Evolutionary conservation across 768 basidiomycete species (phyloP), one percentile per base, ranked within the genome.

Genomic region (Polyporus arcularius): DNA sequence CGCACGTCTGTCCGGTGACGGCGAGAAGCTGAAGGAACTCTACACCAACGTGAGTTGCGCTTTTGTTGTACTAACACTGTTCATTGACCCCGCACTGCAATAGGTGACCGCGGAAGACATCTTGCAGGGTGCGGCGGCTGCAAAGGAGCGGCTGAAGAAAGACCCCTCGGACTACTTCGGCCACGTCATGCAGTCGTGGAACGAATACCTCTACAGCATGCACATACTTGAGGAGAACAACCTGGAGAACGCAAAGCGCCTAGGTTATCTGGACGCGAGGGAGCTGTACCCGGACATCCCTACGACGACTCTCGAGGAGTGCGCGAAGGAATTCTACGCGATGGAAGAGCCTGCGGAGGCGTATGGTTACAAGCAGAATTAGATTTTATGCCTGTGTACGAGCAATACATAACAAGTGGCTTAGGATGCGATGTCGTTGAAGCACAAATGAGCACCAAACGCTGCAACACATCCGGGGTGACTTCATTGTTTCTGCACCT

Each of bases 281-380:
- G 68, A 70, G 65, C 57, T 75, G 26, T 74, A 75, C 56, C 70
- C 71, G 0, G 72, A 74, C 45, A 38, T 73, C 39, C 53, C 53
- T 14, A 40, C 60, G n/a, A 50, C 42, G 4, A 45, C 45, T 10
- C 30, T 73, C 10, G 69, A 64, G 55, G 70, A 73, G 21, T 67
- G 60, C 47, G 68, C 71, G 40, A 62, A 59, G 61, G 60, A 65
- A 26, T 70, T 67, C 39, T 73, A 70, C 40, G 42, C n/a, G 39
- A 26, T 41, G 30, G 50, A 57, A 31, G 61, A 62, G 5, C 61
- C 61, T 15, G 61, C 35, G 11, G 35, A 35, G 35, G 1, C 35
- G 7, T 35, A 35, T 3, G 35, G 35, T 7, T 35, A 35, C 35
- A 35, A 6, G 7, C 11, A 7, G 1, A 35, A 35, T 11, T 35